phyloP scores from a whole-genome alignment of 495 filamentous ascomycete species.

The Parachaetomium inaequale region DNA sequence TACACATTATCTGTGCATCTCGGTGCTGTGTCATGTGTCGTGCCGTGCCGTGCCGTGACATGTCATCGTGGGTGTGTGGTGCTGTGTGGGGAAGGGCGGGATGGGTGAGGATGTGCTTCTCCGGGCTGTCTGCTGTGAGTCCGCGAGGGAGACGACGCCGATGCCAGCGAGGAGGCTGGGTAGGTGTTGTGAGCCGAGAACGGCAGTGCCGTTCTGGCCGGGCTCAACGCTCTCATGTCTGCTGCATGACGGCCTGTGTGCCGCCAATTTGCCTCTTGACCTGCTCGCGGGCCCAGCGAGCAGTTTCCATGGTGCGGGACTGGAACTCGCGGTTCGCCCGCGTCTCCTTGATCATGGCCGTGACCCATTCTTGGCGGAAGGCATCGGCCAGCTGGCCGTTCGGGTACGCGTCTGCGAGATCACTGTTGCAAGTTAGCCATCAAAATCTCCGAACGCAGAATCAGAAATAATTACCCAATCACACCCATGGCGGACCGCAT shows the following conservation, averaged over 20 bases:
- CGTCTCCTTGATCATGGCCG: slow-evolving; percentile 79
- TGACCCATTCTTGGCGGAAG: slow-evolving; percentile 90
- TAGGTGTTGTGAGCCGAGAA: slow-evolving; percentile 6
- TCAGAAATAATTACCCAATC: slow-evolving; percentile 65
- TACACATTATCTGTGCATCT: slow-evolving; percentile 37
- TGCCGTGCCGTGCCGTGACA: slow-evolving; percentile 31
- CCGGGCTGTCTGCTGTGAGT: slow-evolving; percentile 12
- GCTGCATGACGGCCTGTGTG: slow-evolving; percentile 43
- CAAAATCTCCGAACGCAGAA: background rate
- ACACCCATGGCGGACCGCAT: slow-evolving; percentile 94
- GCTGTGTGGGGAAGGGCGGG: slow-evolving; percentile 21
- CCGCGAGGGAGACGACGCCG: slow-evolving; percentile 14
- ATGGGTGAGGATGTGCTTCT: slow-evolving; percentile 17
- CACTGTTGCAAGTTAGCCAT: slow-evolving; percentile 49
- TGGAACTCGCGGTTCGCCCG: slow-evolving; percentile 79
- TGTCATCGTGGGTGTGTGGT: slow-evolving; percentile 23
- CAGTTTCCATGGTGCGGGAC: slow-evolving; percentile 82
- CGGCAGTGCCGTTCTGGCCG: slow-evolving; percentile 15
- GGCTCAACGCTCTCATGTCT: slow-evolving; percentile 35
- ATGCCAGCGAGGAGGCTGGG: slow-evolving; percentile 9
- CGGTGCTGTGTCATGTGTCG: slow-evolving; percentile 22
- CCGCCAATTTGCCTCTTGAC: slow-evolving; percentile 83
- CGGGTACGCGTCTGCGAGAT: slow-evolving; percentile 90
- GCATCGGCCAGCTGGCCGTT: slow-evolving; percentile 76
- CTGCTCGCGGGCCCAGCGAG: slow-evolving; percentile 95